Conservation (phyloP, 1,284 basidiomycete genomes). For the Melanopsichium pennsylvanicum region DNA sequence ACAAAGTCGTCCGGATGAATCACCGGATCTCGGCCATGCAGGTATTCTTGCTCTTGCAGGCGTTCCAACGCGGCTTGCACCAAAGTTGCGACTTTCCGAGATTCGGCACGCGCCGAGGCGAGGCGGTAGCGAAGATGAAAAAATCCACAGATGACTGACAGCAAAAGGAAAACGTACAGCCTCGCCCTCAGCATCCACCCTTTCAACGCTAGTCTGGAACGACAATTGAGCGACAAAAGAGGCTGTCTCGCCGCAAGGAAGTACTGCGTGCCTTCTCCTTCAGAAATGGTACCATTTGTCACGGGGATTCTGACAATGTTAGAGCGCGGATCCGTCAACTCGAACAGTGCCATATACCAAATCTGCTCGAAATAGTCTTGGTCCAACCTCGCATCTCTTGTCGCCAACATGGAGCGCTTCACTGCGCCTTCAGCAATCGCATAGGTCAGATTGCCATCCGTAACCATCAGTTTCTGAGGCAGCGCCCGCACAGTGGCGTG, state of each 20-base stretch:
- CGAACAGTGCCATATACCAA: slow-evolving; percentile 58
- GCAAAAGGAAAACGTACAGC: slow-evolving; percentile 23
- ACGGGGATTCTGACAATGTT: slow-evolving; percentile 32
- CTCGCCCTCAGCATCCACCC: slow-evolving; percentile 35
- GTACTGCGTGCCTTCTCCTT: slow-evolving; percentile 8
- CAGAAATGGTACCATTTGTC: not conserved
- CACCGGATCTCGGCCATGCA: slow-evolving; percentile 84
- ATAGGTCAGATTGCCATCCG: slow-evolving; percentile 29
- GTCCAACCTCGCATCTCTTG: slow-evolving; percentile 28
- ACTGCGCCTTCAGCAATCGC: slow-evolving; percentile 32
- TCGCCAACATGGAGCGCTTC: slow-evolving; percentile 37
- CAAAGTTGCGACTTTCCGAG: slow-evolving; percentile 26
- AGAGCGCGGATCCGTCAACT: slow-evolving; percentile 42
- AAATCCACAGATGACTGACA: not conserved
- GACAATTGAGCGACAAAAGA: slow-evolving; percentile 31
- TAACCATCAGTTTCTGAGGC: slow-evolving; percentile 11
- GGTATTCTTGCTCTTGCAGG: slow-evolving; percentile 71
- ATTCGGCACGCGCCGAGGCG: slow-evolving; percentile 10
- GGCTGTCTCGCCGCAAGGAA: slow-evolving; percentile 38
- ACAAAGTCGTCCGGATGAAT: slow-evolving; percentile 80
- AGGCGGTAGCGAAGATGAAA: slow-evolving; percentile 30
- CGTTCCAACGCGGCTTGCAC: slow-evolving; percentile 43
- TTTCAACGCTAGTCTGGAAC: slow-evolving; percentile 31
- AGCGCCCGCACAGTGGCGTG: slow-evolving; percentile 25
- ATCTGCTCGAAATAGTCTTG: slow-evolving; percentile 51